phyloP scores from a whole-genome alignment of 2,329 filamentous ascomycete species.

The Fusarium sulawesiense region DNA sequence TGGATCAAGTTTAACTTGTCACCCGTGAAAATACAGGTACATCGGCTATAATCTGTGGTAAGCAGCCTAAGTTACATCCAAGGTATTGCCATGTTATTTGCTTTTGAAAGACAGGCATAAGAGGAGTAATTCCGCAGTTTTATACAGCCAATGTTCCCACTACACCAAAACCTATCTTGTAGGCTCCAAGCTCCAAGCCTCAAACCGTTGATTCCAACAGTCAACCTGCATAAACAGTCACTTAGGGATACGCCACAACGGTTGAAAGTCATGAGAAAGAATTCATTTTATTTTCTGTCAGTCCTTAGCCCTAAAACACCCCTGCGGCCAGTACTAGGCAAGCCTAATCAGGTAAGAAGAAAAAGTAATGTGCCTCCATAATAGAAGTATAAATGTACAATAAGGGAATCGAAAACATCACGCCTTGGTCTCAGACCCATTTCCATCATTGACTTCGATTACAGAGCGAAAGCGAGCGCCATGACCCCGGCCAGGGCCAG shows the following conservation, averaged over 20 bases:
- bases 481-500: slow-evolving; percentile 29
- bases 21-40: not conserved
- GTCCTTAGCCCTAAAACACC: slow-evolving; percentile 11
- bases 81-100: not conserved
- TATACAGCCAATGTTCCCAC: not conserved
- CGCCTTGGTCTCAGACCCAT: not conserved
- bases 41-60: not conserved
- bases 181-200: not conserved
- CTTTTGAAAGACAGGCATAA: not conserved
- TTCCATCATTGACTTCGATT: not conserved
- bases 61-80: not conserved
- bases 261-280: not conserved
- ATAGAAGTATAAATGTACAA: slow-evolving; percentile 18
- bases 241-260: not conserved
- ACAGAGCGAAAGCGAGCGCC: slow-evolving; percentile 27
- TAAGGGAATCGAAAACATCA: slow-evolving; percentile 8
- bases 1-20: not conserved
- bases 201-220: not conserved
- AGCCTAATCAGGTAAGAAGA: slow-evolving; percentile 12
- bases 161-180: not conserved
- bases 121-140: not conserved
- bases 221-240: not conserved
- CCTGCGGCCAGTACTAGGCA: slow-evolving; percentile 10
- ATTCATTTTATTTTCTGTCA: slow-evolving; percentile 23
- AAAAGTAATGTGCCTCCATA: slow-evolving; percentile 6